A percentile compares a stretch with the other conserved stretches of the same genome.
Conservation (phyloP, 2,329 filamentous ascomycete genomes). For the Aureobasidium sp. region DNA sequence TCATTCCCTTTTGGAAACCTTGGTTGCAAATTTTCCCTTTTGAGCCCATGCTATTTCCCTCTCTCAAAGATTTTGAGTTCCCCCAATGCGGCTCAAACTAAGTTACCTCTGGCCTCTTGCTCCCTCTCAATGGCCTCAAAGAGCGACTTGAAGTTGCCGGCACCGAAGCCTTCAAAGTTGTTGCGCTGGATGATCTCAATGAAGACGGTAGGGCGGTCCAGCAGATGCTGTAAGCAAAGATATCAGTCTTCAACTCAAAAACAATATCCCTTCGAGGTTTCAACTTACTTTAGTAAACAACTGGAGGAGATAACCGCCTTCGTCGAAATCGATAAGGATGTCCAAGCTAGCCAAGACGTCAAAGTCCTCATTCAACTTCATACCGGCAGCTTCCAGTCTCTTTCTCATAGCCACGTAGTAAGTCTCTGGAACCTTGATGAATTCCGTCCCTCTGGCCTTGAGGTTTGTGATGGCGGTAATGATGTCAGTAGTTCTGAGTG, state of each 20-base stretch:
- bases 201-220: slow-evolving; percentile 93
- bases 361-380: slow-evolving; percentile 68
- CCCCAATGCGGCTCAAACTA: slow-evolving; percentile 34
- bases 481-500: slow-evolving; percentile 75
- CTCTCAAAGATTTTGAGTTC: no score
- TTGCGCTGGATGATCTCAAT: slow-evolving; percentile 93
- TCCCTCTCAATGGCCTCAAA: slow-evolving; percentile 95
- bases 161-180: slow-evolving; percentile 85
- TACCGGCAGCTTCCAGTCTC: slow-evolving; percentile 57
- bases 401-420: slow-evolving; percentile 76
- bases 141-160: slow-evolving; percentile 89
- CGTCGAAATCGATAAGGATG: slow-evolving; percentile 92
- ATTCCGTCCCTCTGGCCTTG: slow-evolving; percentile 81
- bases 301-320: slow-evolving; percentile 73
- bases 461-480: slow-evolving; percentile 68
- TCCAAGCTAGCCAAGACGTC: slow-evolving; percentile 69
- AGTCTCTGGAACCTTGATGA: slow-evolving; percentile 79
- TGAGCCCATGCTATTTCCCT: no score
- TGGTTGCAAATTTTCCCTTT: no score
- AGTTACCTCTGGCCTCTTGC: slow-evolving; percentile 77
- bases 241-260: slow-evolving; percentile 51
- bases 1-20: no score
- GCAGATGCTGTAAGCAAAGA: slow-evolving; percentile 54
- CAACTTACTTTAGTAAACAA: slow-evolving; percentile 42
- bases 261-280: not conserved